A percentile compares a stretch with the other conserved stretches of the same genome.
These are phyloP conservation scores for Davidsoniella eucalypti DNA, from an alignment of 2,329 filamentous ascomycete genomes.

Conservation along the genomic window DNA sequence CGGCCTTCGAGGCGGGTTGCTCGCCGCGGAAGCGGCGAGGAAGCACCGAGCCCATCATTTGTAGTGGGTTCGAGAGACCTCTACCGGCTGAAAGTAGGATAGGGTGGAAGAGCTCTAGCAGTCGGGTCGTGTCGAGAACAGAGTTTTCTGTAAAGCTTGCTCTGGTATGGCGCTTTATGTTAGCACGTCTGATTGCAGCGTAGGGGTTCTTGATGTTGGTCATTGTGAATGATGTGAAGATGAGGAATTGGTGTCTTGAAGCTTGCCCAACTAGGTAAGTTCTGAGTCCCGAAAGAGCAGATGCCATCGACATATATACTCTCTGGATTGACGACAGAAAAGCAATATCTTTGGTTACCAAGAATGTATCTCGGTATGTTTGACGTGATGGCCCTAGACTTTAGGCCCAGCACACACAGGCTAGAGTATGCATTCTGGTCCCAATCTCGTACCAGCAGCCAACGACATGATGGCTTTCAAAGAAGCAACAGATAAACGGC, in stretches of 20 bases:
- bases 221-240: background rate
- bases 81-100: background rate
- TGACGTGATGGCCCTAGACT: too few relatives aligned
- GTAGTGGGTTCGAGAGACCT: slow-evolving; percentile 14
- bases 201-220: background rate
- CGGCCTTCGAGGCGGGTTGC: slow-evolving; percentile 28
- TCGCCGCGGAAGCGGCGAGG: slow-evolving; percentile 47
- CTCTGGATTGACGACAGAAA: too few relatives aligned
- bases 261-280: too few relatives aligned
- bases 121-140: background rate
- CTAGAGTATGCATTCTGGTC: too few relatives aligned
- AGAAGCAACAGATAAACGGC: background rate
- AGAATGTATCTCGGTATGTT: too few relatives aligned
- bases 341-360: too few relatives aligned
- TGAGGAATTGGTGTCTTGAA: too few relatives aligned
- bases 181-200: background rate
- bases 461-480: background rate
- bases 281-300: too few relatives aligned
- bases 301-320: too few relatives aligned
- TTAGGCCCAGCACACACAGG: too few relatives aligned
- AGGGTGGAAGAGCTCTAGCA: background rate
- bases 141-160: background rate
- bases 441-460: too few relatives aligned
- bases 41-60: slow-evolving; percentile 39
- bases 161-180: background rate